phyloP scores from a whole-genome alignment of 164 flowering plant species.

The Cinnamomum micranthum region DNA sequence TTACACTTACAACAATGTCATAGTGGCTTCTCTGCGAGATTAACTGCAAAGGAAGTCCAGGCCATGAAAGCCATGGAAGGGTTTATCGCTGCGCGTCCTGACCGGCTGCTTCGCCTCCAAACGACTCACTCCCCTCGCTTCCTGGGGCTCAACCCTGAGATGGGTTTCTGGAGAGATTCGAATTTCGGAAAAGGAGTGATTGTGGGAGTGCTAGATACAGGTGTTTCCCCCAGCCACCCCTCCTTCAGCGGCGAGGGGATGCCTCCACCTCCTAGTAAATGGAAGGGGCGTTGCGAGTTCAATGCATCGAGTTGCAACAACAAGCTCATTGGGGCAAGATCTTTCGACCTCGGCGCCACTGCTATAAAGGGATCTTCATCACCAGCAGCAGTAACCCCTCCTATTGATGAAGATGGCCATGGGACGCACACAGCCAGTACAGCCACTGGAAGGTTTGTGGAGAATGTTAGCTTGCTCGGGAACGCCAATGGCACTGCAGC shows the following conservation, averaged over 20 bases:
- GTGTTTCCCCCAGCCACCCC: conserved; percentile 78
- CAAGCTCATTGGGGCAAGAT: conserved; percentile 77
- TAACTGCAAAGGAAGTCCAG: conserved; percentile 12
- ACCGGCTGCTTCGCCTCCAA: conserved; percentile 7
- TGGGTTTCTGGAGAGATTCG: conserved; percentile 33
- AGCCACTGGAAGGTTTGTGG: conserved; percentile 41
- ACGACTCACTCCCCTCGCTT: conserved; percentile 27
- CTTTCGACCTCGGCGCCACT: conserved; percentile 64
- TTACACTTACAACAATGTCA: conserved; percentile 17
- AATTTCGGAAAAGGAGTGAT: conserved; percentile 47
- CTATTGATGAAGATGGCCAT: conserved; percentile 40
- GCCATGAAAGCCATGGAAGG: conserved; percentile 11
- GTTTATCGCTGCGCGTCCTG: conserved; percentile 8
- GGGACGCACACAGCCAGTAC: conserved; percentile 60
- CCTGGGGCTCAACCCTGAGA: conserved; percentile 33
- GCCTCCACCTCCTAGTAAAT: conserved; percentile 42
- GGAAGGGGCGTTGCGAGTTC: conserved; percentile 68
- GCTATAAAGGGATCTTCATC: conserved; percentile 55
- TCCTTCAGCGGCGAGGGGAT: conserved; percentile 74
- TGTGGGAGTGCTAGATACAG: conserved; percentile 83
- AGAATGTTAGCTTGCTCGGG: conserved; percentile 32
- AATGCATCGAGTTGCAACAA: conserved; percentile 51
- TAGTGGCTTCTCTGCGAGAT: conserved; percentile 24
- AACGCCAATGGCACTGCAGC: conserved; percentile 44
- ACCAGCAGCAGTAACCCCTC: conserved; percentile 2